Evolutionary conservation across 2,329 filamentous ascomycete species (phyloP).

Genomic region (Bertia moriformis): DNA sequence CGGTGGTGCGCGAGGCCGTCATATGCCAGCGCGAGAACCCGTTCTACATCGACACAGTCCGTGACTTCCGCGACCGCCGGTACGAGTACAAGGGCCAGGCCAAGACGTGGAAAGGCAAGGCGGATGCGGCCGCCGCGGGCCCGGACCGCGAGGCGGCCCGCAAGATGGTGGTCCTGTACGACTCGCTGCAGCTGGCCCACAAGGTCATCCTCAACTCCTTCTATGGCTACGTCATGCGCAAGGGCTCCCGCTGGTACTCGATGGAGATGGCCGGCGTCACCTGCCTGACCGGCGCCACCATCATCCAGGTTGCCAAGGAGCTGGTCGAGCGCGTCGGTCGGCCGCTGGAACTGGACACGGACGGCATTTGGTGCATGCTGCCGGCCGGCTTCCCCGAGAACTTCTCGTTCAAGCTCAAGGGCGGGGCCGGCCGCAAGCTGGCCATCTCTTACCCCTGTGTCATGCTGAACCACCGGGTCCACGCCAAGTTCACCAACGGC

Average conservation of each 20-base stretch:
- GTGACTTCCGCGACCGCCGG: slow-evolving; percentile 86
- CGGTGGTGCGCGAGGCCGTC: slow-evolving; percentile 85
- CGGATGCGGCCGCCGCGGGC: slow-evolving; percentile 62
- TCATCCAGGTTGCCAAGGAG: slow-evolving; percentile 90
- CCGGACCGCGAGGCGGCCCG: slow-evolving; percentile 81
- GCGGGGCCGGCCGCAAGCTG: slow-evolving; percentile 90
- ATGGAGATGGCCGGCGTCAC: slow-evolving; percentile 99
- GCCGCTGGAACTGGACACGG: slow-evolving; percentile 86
- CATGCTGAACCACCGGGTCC: slow-evolving; percentile 96
- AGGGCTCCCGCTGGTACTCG: slow-evolving; percentile 96
- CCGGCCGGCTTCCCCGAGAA: slow-evolving; percentile 94
- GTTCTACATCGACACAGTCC: slow-evolving; percentile 94
- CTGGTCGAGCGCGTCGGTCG: slow-evolving; percentile 86
- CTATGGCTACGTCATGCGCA: slow-evolving; percentile 98
- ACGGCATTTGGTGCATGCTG: slow-evolving; percentile 99
- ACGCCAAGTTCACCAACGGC: slow-evolving; percentile 88
- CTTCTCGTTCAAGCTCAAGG: slow-evolving; percentile 83
- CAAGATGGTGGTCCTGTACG: slow-evolving; percentile 95
- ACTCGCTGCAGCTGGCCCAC: slow-evolving; percentile 90
- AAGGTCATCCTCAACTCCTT: slow-evolving; percentile 99
- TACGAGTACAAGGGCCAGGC: slow-evolving; percentile 98
- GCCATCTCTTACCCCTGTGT: slow-evolving; percentile 96
- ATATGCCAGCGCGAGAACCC: slow-evolving; percentile 97
- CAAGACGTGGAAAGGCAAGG: slow-evolving; percentile 97
- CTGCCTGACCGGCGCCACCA: slow-evolving; percentile 85